A percentile compares a stretch with the other conserved stretches of the same genome.
These are phyloP conservation scores for Lyophyllum shimeji DNA, from an alignment of 768 basidiomycete species.

Conservation along the genomic window DNA sequence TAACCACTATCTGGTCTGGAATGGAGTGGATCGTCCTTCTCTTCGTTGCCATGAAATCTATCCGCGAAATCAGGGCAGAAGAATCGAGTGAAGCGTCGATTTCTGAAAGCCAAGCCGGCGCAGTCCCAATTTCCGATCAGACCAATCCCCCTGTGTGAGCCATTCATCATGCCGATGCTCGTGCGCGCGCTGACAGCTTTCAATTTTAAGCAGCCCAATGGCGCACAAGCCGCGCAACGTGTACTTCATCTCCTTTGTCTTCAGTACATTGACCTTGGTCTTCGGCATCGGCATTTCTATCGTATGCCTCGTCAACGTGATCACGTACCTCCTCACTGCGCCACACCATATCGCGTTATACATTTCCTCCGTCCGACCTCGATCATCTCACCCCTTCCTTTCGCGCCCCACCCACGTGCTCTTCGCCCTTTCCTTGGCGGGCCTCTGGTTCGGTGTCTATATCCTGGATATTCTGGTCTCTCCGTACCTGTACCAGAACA, in stretches of 20 bases:
- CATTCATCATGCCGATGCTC: background rate
- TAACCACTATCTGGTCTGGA: constrained; percentile 11
- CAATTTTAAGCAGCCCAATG: background rate
- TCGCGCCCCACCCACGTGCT: constrained; percentile 6
- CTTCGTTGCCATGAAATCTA: background rate
- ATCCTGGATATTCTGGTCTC: constrained; percentile 7
- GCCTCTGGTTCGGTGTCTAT: constrained; percentile 7
- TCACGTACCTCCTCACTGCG: constrained; percentile 12
- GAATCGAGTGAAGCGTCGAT: background rate
- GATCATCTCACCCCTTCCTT: background rate
- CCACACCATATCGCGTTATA: constrained; percentile 12
- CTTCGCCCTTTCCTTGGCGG: constrained; percentile 5
- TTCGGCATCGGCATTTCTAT: constrained; percentile 2
- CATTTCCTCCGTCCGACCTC: constrained; percentile 4
- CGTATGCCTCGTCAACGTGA: constrained; percentile 11
- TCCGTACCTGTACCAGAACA: background rate
- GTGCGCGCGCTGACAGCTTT: background rate
- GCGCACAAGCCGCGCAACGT: background rate
- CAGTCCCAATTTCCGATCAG: background rate
- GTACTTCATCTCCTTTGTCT: constrained; percentile 10
- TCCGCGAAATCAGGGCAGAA: background rate
- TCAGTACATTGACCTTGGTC: constrained; percentile 7
- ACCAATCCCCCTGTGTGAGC: background rate
- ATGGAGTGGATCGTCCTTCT: constrained; percentile 8
- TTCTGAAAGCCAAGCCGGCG: background rate